Percentiles rank a stretch among this genome's conserved stretches.
Conservation (phyloP, 345 rosid species). For the Jatropha curcas region DNA sequence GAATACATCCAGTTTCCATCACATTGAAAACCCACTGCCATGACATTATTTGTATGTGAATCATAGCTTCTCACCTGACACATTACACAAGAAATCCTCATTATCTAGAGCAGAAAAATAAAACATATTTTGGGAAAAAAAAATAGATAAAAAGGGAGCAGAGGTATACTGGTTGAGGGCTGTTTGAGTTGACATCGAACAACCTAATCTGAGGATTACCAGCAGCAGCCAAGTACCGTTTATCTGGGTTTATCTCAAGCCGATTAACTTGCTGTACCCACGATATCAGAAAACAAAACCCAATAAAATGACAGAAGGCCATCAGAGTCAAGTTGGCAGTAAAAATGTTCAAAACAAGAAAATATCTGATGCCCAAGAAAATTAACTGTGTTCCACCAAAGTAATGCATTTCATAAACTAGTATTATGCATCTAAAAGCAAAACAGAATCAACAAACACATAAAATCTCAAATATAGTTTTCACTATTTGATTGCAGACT, state of each 20-base stretch:
- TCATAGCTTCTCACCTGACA: slow-evolving; percentile 84
- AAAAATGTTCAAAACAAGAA: too few species aligned
- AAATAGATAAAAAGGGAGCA: neutral
- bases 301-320: neutral
- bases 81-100: neutral
- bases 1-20: slow-evolving; percentile 99
- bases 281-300: neutral
- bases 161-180: slow-evolving; percentile 67
- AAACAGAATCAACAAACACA: neutral
- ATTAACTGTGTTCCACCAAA: too few species aligned
- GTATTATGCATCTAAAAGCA: neutral
- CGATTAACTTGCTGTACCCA: slow-evolving; percentile 78
- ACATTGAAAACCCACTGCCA: slow-evolving; percentile 97
- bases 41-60: slow-evolving; percentile 90
- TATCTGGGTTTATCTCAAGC: slow-evolving; percentile 92
- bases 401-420: neutral
- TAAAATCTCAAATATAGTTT: neutral
- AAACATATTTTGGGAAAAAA: neutral
- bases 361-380: too few species aligned
- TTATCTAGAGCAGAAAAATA: neutral
- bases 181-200: slow-evolving; percentile 76
- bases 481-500: too few species aligned
- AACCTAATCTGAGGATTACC: slow-evolving; percentile 92
- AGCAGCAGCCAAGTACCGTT: slow-evolving; percentile 79
- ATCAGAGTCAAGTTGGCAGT: neutral